Percentiles rank a stretch among this genome's conserved stretches.
Evolutionary conservation across 78 protist genomes (phyloP).

Genomic region (Dictyostelium firmibasis): DNA sequence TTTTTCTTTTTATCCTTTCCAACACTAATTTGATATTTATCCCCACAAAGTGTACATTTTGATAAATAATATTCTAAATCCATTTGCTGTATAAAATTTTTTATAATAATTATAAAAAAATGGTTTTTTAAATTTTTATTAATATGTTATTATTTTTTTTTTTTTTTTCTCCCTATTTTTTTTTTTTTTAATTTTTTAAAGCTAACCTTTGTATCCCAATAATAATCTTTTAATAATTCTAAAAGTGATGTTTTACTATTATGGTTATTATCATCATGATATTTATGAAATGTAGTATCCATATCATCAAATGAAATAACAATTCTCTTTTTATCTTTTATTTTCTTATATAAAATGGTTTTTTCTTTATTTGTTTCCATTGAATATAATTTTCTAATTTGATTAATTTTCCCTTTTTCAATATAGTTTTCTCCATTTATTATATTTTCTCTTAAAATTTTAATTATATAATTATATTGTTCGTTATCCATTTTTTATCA

Average conservation of each 20-base stretch:
- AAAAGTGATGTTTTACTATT: not conserved
- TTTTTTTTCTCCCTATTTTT: no score
- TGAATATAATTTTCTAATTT: not conserved
- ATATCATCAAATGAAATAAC: not conserved
- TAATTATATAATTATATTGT: no score
- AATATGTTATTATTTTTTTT: no score
- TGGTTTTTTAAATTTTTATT: no score
- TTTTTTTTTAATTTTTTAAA: no score
- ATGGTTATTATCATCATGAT: not conserved
- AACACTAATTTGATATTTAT: not conserved
- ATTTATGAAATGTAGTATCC: not conserved
- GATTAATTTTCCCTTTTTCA: not conserved
- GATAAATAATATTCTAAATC: not conserved
- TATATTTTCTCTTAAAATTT: not conserved
- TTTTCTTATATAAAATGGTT: not conserved
- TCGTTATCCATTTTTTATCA: no score
- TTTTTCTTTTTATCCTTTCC: not conserved
- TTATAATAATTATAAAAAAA: no score
- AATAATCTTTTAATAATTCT: no score
- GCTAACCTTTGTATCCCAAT: not conserved
- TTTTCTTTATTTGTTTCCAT: not conserved
- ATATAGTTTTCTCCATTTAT: not conserved
- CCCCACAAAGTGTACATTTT: not conserved
- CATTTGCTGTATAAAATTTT: not conserved
- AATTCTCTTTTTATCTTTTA: not conserved